Evolutionary conservation across 1,284 basidiomycete species (phyloP).

Genomic region (Coniferiporia sulphurascens): DNA sequence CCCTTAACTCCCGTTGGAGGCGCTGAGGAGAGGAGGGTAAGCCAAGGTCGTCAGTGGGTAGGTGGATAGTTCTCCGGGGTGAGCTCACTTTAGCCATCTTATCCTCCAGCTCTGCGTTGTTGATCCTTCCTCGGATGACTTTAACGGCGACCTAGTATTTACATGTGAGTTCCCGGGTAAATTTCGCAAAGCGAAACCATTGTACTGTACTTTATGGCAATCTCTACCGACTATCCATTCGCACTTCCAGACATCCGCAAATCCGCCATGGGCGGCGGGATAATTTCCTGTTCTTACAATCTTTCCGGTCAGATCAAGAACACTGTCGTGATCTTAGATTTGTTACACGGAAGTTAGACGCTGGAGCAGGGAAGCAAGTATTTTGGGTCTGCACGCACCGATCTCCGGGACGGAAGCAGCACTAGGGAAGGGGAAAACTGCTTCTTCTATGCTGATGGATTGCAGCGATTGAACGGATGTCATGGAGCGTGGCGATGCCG

Average conservation of each 20-base stretch:
- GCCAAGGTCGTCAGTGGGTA: neutral
- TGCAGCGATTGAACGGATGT: neutral
- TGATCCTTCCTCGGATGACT: constrained; percentile 5
- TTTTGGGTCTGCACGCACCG: neutral
- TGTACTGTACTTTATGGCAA: constrained; percentile 17
- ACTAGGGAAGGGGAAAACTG: neutral
- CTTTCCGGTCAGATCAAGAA: constrained; percentile 35
- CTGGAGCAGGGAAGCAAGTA: neutral
- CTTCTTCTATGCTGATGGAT: neutral
- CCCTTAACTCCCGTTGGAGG: constrained; percentile 24
- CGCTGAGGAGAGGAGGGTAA: constrained; percentile 11
- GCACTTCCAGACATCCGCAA: constrained; percentile 41
- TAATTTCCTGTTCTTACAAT: constrained; percentile 30
- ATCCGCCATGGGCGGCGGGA: constrained; percentile 39
- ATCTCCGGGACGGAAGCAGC: neutral
- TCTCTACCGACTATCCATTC: constrained; percentile 25
- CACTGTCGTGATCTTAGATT: constrained; percentile 8
- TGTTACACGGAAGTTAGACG: neutral
- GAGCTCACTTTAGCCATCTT: constrained; percentile 20
- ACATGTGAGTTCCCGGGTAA: constrained; percentile 28
- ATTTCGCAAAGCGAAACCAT: neutral
- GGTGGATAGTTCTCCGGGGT: neutral
- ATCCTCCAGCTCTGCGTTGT: constrained; percentile 4
- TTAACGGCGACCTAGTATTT: constrained; percentile 27
- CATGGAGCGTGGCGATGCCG: constrained; percentile 6